Evolutionary conservation across 805 yeast genomes (phyloP).

Genomic region (Kuraishia molischiana): DNA sequence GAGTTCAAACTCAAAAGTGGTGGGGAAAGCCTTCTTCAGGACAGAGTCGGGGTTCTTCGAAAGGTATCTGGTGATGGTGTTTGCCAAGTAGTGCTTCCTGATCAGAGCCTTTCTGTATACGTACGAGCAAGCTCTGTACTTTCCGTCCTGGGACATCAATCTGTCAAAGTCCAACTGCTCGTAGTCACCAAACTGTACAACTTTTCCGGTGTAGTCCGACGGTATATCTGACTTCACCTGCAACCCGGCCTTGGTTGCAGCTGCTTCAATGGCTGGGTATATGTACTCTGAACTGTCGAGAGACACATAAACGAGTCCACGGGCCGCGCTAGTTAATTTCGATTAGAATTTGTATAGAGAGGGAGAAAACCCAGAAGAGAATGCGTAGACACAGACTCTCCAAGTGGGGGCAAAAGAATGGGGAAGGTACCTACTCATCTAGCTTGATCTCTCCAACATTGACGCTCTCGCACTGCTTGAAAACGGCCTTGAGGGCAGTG

Average conservation of each 20-base stretch:
- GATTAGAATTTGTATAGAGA: not conserved
- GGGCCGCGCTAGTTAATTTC: not conserved
- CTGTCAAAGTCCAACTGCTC: slow-evolving; percentile 78
- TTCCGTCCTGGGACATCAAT: slow-evolving; percentile 26
- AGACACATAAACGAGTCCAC: slow-evolving; percentile 13
- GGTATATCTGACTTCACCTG: not conserved
- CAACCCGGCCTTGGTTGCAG: slow-evolving; percentile 12
- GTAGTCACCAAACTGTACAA: slow-evolving; percentile 81
- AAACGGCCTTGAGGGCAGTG: slow-evolving; percentile 67
- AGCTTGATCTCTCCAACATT: slow-evolving; percentile 48
- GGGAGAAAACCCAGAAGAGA: slow-evolving; percentile 1
- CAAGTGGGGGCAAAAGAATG: too few species aligned
- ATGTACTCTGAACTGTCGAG: slow-evolving; percentile 27
- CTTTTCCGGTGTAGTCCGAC: slow-evolving; percentile 14
- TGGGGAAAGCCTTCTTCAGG: slow-evolving; percentile 56
- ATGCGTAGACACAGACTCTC: too few species aligned
- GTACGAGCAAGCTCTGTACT: slow-evolving; percentile 68
- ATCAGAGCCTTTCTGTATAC: slow-evolving; percentile 85
- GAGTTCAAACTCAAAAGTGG: slow-evolving; percentile 69
- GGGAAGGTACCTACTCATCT: slow-evolving; percentile 23
- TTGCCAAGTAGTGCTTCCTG: slow-evolving; percentile 82
- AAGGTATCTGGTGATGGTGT: slow-evolving; percentile 63
- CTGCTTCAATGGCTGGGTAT: slow-evolving; percentile 24
- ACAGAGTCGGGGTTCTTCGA: slow-evolving; percentile 69
- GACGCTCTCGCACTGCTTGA: slow-evolving; percentile 39